Percentiles rank a stretch among this genome's conserved stretches.
Conservation (phyloP, 1,139 yeast species). For the Taphrina pruni region DNA sequence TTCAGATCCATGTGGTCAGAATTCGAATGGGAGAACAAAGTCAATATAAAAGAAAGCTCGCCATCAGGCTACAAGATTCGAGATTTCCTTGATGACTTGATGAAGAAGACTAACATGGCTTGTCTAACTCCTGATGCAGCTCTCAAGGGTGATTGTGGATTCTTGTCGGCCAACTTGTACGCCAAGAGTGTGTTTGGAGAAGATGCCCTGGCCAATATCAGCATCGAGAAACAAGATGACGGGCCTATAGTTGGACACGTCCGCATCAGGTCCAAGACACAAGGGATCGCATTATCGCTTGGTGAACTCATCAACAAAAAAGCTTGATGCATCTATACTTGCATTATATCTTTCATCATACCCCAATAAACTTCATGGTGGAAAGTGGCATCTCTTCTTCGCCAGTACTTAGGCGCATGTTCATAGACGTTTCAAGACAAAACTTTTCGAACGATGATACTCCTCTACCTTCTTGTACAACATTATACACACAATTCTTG, state of each 20-base stretch:
- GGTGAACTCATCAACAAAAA: slow-evolving; percentile 62
- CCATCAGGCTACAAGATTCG: slow-evolving; percentile 58
- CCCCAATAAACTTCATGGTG: too few species aligned
- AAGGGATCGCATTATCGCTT: slow-evolving; percentile 90
- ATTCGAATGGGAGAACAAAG: slow-evolving; percentile 99
- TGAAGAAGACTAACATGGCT: slow-evolving; percentile 89
- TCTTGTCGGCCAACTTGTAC: slow-evolving; percentile 90
- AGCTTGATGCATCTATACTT: neutral
- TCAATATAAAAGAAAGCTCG: slow-evolving; percentile 73
- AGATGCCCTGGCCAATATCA: slow-evolving; percentile 93
- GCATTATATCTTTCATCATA: neutral
- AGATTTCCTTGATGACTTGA: slow-evolving; percentile 76
- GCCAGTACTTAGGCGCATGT: neutral
- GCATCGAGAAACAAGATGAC: slow-evolving; percentile 76
- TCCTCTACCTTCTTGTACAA: neutral
- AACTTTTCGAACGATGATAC: neutral
- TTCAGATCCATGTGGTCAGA: slow-evolving; percentile 99
- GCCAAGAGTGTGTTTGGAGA: slow-evolving; percentile 96
- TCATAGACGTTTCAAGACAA: neutral
- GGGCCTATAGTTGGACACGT: slow-evolving; percentile 92
- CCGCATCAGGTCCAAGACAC: slow-evolving; percentile 96
- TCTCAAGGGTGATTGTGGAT: slow-evolving; percentile 65
- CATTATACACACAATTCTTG: too few species aligned
- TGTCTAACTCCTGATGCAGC: slow-evolving; percentile 91
- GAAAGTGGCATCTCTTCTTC: too few species aligned